These are phyloP conservation scores for Salix exigua DNA, from an alignment of 345 rosid genomes.

Conservation along the genomic window DNA sequence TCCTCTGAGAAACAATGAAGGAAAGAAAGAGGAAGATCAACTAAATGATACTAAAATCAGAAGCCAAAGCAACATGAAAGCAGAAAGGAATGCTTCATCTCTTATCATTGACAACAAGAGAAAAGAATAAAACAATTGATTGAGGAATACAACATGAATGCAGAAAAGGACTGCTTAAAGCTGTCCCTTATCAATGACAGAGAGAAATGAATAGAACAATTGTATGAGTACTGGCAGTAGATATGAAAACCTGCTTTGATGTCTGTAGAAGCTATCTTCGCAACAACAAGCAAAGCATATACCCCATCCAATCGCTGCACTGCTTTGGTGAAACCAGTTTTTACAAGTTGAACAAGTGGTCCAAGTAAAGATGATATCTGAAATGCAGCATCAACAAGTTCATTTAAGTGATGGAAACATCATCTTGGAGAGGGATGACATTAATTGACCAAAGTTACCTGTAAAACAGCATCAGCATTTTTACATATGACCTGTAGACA, in stretches of 20 bases:
- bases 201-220: background rate
- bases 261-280: slow-evolving; percentile 78
- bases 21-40: slow-evolving; percentile 13
- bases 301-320: slow-evolving; percentile 93
- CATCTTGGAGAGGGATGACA: background rate
- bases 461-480: slow-evolving; percentile 61
- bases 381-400: slow-evolving; percentile 17
- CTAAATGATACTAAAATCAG: slow-evolving; percentile 6
- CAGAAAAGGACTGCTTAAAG: background rate
- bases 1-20: slow-evolving; percentile 57
- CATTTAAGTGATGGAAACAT: slow-evolving; percentile 11
- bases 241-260: slow-evolving; percentile 73
- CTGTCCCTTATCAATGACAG: background rate
- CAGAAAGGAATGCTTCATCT: background rate
- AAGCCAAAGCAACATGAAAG: slow-evolving; percentile 2
- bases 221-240: background rate
- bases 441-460: slow-evolving; percentile 35
- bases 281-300: slow-evolving; percentile 75
- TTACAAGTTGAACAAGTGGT: slow-evolving; percentile 83
- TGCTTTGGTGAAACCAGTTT: slow-evolving; percentile 84
- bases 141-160: background rate
- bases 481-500: slow-evolving; percentile 58
- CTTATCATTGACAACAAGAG: no score
- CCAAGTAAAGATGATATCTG: slow-evolving; percentile 80
- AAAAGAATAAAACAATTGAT: background rate